Percentiles rank a stretch among this genome's conserved stretches.
phyloP scores from a whole-genome alignment of 139 green algal species.

The Tetradesmus obliquus region DNA sequence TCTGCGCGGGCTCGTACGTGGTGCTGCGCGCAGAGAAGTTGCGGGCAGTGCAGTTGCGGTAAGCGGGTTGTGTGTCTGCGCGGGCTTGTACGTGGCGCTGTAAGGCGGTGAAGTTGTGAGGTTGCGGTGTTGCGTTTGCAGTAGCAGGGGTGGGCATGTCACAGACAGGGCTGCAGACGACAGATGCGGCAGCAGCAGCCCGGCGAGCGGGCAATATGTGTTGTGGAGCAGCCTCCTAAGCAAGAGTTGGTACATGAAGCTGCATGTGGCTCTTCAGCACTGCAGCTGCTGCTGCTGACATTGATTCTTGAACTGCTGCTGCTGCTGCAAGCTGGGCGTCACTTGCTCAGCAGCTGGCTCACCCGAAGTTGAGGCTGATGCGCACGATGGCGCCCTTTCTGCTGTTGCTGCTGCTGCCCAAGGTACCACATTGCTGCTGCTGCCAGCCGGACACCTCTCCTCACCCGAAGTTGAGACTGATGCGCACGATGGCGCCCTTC shows the following conservation, averaged over 20 bases:
- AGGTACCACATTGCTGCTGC: too few relatives aligned
- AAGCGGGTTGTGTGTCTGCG: background rate
- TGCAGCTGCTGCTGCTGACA: too few relatives aligned
- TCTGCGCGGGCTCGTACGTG: conserved; percentile 79
- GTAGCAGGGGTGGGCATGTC: background rate
- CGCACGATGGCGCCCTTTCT: conserved; percentile 85
- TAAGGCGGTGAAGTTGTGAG: background rate
- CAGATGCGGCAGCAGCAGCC: background rate
- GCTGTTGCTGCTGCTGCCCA: too few relatives aligned
- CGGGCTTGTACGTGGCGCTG: background rate
- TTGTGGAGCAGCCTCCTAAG: too few relatives aligned
- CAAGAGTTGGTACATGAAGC: too few relatives aligned
- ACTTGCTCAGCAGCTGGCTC: background rate
- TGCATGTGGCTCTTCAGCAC: too few relatives aligned
- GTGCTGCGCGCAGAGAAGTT: conserved; percentile 1
- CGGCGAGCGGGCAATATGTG: too few relatives aligned
- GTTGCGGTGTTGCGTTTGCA: background rate
- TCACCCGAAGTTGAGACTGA: conserved; percentile 94
- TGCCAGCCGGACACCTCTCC: too few relatives aligned
- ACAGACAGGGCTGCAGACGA: background rate
- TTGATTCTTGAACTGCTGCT: background rate
- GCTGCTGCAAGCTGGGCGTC: too few relatives aligned
- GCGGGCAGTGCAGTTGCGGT: background rate
- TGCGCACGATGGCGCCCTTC: conserved; percentile 85
- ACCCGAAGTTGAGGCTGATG: conserved; percentile 94